Evolutionary conservation across 2,329 filamentous ascomycete genomes (phyloP).

Genomic region (Aureobasidium mangrovei): DNA sequence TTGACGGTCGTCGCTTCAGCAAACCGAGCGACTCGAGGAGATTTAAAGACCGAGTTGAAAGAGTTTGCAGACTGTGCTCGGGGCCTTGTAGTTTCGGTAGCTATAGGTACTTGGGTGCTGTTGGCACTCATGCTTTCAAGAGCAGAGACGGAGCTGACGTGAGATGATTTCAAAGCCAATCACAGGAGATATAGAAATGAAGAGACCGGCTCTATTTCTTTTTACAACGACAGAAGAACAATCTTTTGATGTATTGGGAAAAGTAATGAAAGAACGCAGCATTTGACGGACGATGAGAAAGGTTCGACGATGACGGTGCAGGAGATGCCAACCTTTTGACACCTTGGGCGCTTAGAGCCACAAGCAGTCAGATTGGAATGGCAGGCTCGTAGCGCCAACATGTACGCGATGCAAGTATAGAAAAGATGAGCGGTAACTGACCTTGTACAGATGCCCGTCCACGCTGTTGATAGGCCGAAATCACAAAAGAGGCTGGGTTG

Average conservation of each 20-base stretch:
- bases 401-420: not conserved
- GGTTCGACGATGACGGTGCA: not conserved
- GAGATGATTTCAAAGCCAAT: slow-evolving; percentile 15
- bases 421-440: slow-evolving; percentile 8
- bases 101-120: slow-evolving; percentile 9
- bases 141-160: slow-evolving; percentile 13
- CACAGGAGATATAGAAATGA: not conserved
- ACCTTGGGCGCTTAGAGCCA: not conserved
- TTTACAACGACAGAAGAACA: not conserved
- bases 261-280: not conserved
- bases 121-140: slow-evolving; percentile 14
- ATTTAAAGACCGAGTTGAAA: slow-evolving; percentile 43
- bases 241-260: not conserved
- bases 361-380: not conserved
- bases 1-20: slow-evolving; percentile 72
- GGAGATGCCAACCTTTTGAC: slow-evolving; percentile 12
- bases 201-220: slow-evolving; percentile 11
- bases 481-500: not conserved
- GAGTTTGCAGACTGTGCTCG: slow-evolving; percentile 28
- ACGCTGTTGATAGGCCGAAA: slow-evolving; percentile 1
- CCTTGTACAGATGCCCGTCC: not conserved
- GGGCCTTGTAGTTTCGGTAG: slow-evolving; percentile 14
- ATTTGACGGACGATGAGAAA: not conserved
- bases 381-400: slow-evolving; percentile 10
- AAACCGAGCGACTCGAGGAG: slow-evolving; percentile 67